These are phyloP conservation scores for Saccharomyces cerevisiae DNA, from an alignment of 805 yeast genomes.

Conservation along the genomic window DNA sequence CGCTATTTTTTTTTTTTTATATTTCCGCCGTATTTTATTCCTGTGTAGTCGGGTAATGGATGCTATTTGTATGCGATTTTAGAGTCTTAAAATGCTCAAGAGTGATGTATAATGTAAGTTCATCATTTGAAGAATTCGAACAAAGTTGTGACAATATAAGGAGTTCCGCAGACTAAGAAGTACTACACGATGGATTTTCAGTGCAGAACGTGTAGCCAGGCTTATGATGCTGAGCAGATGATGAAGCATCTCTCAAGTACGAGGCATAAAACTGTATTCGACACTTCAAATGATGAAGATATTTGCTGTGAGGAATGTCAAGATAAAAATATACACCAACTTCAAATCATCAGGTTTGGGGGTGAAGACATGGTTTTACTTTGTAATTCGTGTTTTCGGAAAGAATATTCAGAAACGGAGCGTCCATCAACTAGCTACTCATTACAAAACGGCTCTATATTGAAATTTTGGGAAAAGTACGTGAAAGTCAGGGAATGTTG, in stretches of 20 bases:
- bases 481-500: conserved; percentile 42
- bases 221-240: conserved; percentile 34
- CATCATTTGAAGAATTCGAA: neutral
- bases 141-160: neutral
- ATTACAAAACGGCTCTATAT: conserved; percentile 47
- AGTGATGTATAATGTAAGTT: neutral
- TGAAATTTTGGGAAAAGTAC: conserved; percentile 41
- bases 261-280: conserved; percentile 42
- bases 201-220: conserved; percentile 40
- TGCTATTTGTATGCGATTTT: neutral
- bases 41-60: neutral
- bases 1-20: neutral
- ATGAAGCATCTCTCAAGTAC: conserved; percentile 46
- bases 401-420: conserved; percentile 30
- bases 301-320: conserved; percentile 51
- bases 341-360: conserved; percentile 44
- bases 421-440: conserved; percentile 44
- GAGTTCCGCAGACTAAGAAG: neutral
- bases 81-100: neutral
- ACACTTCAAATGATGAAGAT: conserved; percentile 32
- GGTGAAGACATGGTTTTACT: conserved; percentile 46
- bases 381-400: conserved; percentile 39
- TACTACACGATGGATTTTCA: conserved; percentile 22
- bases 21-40: no score
- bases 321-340: conserved; percentile 45